Percentiles rank a stretch among this genome's conserved stretches.
phyloP scores from a whole-genome alignment of 2,329 filamentous ascomycete species.

The Incumbomyces delicatus region DNA sequence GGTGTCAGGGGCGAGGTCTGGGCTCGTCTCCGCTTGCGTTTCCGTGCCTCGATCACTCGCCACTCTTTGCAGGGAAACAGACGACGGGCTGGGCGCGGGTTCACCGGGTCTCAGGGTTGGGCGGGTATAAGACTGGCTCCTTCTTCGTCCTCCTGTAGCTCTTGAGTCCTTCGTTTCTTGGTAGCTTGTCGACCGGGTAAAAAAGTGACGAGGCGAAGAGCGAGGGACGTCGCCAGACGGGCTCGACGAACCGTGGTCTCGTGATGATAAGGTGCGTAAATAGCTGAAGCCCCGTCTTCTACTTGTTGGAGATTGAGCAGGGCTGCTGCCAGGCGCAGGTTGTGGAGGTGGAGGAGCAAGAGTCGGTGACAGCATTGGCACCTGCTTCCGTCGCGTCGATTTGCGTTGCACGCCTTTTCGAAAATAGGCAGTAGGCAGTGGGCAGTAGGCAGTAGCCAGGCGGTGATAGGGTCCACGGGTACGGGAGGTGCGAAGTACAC shows the following conservation, averaged over 20 bases:
- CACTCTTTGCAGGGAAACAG: background rate
- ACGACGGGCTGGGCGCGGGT: constrained; percentile 5
- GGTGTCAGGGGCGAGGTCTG: background rate
- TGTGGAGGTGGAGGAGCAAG: constrained; percentile 13
- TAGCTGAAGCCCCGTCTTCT: constrained; percentile 20
- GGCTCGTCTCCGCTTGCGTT: background rate
- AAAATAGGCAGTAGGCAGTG: no score
- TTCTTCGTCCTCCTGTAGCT: constrained; percentile 8
- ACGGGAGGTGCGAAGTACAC: no score
- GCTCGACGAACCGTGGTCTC: constrained; percentile 14
- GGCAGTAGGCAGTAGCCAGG: no score
- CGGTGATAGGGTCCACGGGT: no score
- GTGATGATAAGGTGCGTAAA: constrained; percentile 18
- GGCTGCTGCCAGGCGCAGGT: constrained; percentile 10
- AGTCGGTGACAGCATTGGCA: constrained; percentile 18
- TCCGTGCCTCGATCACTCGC: background rate
- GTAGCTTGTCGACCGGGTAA: constrained; percentile 18
- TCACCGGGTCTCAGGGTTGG: constrained; percentile 12
- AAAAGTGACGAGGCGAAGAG: constrained; percentile 18
- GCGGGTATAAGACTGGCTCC: constrained; percentile 15
- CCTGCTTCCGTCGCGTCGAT: background rate
- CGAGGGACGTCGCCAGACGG: constrained; percentile 16
- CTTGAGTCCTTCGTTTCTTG: constrained; percentile 10
- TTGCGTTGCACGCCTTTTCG: no score
- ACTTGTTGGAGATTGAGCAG: constrained; percentile 15